These are phyloP conservation scores for Stenogyne calaminthoides DNA, from an alignment of 305 asterid genomes.

Conservation along the genomic window DNA sequence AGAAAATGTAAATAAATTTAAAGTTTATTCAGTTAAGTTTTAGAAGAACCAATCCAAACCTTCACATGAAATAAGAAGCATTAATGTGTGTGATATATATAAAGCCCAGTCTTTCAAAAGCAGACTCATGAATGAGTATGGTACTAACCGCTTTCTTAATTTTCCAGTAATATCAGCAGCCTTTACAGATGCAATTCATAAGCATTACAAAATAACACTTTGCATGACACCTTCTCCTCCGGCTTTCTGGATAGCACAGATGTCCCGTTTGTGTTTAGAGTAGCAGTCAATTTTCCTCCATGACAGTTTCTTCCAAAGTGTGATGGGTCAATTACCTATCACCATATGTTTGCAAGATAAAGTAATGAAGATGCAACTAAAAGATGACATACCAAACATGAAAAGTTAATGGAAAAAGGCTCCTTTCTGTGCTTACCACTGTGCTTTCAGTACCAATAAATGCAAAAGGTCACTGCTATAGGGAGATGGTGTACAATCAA, in stretches of 20 bases:
- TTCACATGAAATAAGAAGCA: slow-evolving; percentile 6
- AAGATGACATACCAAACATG: slow-evolving; percentile 2
- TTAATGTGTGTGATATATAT: neutral
- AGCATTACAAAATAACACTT: slow-evolving; percentile 86
- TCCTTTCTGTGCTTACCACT: slow-evolving; percentile 47
- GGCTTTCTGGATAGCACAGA: slow-evolving; percentile 91
- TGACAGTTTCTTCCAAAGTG: slow-evolving; percentile 86
- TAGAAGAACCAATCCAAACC: neutral
- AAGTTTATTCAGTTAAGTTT: slow-evolving; percentile 1
- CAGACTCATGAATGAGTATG: slow-evolving; percentile 14
- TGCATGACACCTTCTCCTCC: slow-evolving; percentile 85
- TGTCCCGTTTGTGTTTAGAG: slow-evolving; percentile 76
- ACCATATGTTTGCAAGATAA: slow-evolving; percentile 22
- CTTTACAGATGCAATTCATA: slow-evolving; percentile 86
- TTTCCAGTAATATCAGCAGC: slow-evolving; percentile 82
- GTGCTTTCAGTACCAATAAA: slow-evolving; percentile 69
- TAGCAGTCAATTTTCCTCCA: slow-evolving; percentile 91
- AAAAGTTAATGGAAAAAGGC: neutral
- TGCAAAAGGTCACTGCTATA: slow-evolving; percentile 83
- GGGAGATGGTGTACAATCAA: slow-evolving; percentile 94
- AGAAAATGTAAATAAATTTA: slow-evolving; percentile 19
- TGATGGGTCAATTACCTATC: slow-evolving; percentile 85
- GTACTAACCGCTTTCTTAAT: slow-evolving; percentile 73
- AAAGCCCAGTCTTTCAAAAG: slow-evolving; percentile 6
- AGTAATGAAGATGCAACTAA: neutral